These are phyloP conservation scores for Rhynchosporium graminicola DNA, from an alignment of 2,329 filamentous ascomycete genomes.

Conservation along the genomic window DNA sequence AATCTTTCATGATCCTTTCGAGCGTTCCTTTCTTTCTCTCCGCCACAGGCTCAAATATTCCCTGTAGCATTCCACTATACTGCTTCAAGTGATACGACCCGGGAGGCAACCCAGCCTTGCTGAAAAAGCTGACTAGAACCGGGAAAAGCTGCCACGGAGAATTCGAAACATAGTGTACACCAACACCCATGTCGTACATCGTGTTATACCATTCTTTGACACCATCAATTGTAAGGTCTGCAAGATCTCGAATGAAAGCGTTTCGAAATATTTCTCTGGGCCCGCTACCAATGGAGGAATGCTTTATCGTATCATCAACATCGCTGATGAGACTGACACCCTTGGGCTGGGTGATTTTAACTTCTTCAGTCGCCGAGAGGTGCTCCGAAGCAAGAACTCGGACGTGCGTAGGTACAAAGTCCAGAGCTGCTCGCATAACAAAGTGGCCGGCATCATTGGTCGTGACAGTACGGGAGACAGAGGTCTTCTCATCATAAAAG, in stretches of 20 bases:
- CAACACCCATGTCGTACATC: slow-evolving; percentile 77
- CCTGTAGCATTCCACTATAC: slow-evolving; percentile 95
- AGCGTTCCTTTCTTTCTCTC: slow-evolving; percentile 90
- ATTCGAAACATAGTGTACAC: slow-evolving; percentile 97
- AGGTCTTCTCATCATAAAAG: slow-evolving; percentile 86
- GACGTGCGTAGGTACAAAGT: slow-evolving; percentile 89
- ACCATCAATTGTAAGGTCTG: slow-evolving; percentile 79
- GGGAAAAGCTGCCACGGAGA: slow-evolving; percentile 98
- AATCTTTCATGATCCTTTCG: slow-evolving; percentile 83
- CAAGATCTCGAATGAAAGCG: slow-evolving; percentile 85
- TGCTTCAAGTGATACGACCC: slow-evolving; percentile 96
- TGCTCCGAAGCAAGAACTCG: slow-evolving; percentile 83
- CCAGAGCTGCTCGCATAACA: slow-evolving; percentile 72
- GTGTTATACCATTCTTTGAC: slow-evolving; percentile 86
- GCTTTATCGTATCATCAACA: slow-evolving; percentile 96
- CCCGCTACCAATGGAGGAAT: slow-evolving; percentile 84
- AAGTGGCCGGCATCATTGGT: slow-evolving; percentile 94
- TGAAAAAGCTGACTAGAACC: slow-evolving; percentile 82
- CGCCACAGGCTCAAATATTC: slow-evolving; percentile 95
- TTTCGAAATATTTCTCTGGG: slow-evolving; percentile 95
- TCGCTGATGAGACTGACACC: slow-evolving; percentile 95
- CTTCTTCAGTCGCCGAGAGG: slow-evolving; percentile 76
- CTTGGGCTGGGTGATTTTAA: slow-evolving; percentile 72
- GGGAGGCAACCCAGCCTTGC: slow-evolving; percentile 73
- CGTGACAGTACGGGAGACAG: slow-evolving; percentile 78